phyloP scores from a whole-genome alignment of 2,329 filamentous ascomycete species.

The Cladorrhinum sp. region DNA sequence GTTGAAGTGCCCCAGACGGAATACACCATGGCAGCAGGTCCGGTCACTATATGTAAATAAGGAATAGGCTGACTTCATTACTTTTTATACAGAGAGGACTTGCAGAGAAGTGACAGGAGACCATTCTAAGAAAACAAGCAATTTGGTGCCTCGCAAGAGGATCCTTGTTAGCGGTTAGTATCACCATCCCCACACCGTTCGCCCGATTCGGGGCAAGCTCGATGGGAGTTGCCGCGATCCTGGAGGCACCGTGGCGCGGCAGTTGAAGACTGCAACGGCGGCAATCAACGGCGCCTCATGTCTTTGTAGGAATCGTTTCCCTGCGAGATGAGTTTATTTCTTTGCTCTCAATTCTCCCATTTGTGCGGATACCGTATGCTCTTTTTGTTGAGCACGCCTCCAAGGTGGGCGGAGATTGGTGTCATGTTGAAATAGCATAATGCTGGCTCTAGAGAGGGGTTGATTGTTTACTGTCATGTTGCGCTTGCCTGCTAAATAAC shows the following conservation, averaged over 20 bases:
- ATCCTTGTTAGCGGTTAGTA: not conserved
- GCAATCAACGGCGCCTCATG: no score
- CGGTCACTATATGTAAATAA: constrained; percentile 3
- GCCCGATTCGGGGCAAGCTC: not conserved
- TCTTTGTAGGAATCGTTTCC: no score
- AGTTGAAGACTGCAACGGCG: not conserved
- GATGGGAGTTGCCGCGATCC: not conserved
- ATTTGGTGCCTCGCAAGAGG: not conserved
- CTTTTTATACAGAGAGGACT: not conserved
- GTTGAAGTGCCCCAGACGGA: not conserved
- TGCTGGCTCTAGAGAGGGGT: no score
- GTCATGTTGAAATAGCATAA: no score
- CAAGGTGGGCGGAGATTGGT: no score
- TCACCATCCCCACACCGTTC: not conserved
- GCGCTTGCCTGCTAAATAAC: no score
- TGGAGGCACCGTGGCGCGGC: not conserved
- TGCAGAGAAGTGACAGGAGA: not conserved
- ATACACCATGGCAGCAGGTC: not conserved
- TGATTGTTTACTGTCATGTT: no score
- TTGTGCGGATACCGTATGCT: no score
- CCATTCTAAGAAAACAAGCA: not conserved
- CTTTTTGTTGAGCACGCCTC: no score
- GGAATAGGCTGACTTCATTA: not conserved
- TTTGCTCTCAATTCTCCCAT: no score
- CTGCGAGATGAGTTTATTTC: no score